A percentile compares a stretch with the other conserved stretches of the same genome.
phyloP scores from a whole-genome alignment of 164 flowering plant species.

The Tetracentron sinense region DNA sequence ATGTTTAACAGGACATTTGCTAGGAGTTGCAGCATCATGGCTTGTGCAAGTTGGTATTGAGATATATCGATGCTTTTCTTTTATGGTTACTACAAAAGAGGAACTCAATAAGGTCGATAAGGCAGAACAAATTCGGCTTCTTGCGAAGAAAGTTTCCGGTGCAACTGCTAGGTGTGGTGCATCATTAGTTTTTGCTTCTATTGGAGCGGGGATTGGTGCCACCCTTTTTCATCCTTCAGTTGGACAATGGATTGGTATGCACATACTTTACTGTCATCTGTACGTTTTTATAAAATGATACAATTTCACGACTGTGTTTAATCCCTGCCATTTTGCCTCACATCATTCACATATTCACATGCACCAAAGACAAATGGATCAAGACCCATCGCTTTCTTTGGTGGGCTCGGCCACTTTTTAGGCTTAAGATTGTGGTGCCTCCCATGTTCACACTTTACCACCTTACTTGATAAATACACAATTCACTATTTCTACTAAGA shows the following conservation, averaged over 20 bases:
- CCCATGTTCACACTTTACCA: too few species aligned
- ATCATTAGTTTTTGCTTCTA: constrained; percentile 76
- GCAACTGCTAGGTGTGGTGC: constrained; percentile 62
- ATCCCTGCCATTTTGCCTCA: too few species aligned
- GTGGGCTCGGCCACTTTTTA: not conserved
- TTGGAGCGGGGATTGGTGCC: constrained; percentile 90
- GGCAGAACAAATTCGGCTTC: constrained; percentile 37
- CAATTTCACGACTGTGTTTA: too few species aligned
- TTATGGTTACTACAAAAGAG: constrained; percentile 21
- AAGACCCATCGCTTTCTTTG: not conserved
- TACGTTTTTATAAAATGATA: too few species aligned
- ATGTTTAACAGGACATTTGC: constrained; percentile 63
- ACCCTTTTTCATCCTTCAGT: constrained; percentile 61
- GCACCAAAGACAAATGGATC: not conserved
- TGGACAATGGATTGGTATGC: constrained; percentile 97
- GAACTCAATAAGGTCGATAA: constrained; percentile 30
- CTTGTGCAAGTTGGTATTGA: constrained; percentile 80
- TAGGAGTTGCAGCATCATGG: constrained; percentile 86
- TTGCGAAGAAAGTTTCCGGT: constrained; percentile 45
- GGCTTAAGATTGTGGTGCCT: too few species aligned
- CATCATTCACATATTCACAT: too few species aligned
- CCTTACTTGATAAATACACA: too few species aligned
- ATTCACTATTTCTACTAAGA: too few species aligned
- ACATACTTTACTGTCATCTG: not conserved
- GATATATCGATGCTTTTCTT: constrained; percentile 39